Base-by-base conservation (phyloP, 1,139 yeast genomes). In the Candida tunisiensis region DNA sequence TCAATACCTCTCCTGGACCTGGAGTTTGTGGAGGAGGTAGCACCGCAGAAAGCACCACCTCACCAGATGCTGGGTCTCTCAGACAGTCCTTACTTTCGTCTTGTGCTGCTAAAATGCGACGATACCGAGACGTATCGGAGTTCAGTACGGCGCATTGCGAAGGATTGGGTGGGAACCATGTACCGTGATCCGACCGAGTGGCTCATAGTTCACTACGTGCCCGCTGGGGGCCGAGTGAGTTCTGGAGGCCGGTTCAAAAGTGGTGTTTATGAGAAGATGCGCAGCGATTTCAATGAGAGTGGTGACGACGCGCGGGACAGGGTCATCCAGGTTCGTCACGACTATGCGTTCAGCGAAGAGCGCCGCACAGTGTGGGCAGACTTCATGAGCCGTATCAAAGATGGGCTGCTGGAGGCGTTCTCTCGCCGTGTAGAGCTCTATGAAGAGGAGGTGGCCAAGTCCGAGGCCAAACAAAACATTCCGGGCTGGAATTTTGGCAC, bases 61-160 rank as follows among this genome's bases (percentile, higher is more conserved):
- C 64, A 57, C 31, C 63, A 57, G 34, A 48, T 57, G 39, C 49
- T 55, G 14, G 62, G 62, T 1, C 38, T 58, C 11, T 49, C 53
- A 7, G 51, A 55, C 8, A 55, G 61, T n/a, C 72, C 74, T 0
- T 72, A 74, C 38, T 53, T 77, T 22, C 65, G 78, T 34, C 42
- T 83, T 10, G 74, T 85, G 58, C 65, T 85, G 34, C 62, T 88
- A 6, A 65, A 65, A 32, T 66, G 74, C 34, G 72, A 69, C 7
- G 68, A 65, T 24, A 50, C 72, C 21, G 96, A 85, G 11, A 67
- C 68, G 2, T 88, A 88, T 48, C 61, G 92, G 37, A 53, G 74
- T 1, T 78, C 74, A 39, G 83, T 38, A n/a, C 63, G 98, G 26
- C 92, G 92, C 1, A 58, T 82, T 40, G 67, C 85, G 17, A 62